These are phyloP conservation scores for Magnaporthales sp. DNA, from an alignment of 2,329 filamentous ascomycete genomes.

Conservation along the genomic window DNA sequence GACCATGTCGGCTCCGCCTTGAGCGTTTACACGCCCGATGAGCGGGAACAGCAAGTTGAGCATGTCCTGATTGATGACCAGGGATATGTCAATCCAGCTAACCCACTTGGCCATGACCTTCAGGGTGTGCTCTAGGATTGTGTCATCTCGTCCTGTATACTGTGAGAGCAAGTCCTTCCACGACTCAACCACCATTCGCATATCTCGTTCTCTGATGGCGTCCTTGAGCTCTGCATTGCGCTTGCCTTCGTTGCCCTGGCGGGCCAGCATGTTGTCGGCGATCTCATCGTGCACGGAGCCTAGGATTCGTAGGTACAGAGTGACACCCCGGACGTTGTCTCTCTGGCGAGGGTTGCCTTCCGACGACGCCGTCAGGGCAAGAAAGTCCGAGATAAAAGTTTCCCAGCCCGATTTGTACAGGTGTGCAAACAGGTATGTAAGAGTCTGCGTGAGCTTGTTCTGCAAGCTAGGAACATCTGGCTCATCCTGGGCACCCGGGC, in stretches of 20 bases:
- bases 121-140: constrained; percentile 77
- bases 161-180: constrained; percentile 86
- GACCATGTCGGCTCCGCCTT: constrained; percentile 64
- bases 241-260: constrained; percentile 70
- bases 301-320: constrained; percentile 83
- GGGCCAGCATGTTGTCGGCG: constrained; percentile 78
- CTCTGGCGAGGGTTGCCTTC: constrained; percentile 40
- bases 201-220: constrained; percentile 75
- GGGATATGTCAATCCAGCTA: constrained; percentile 94
- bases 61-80: constrained; percentile 86
- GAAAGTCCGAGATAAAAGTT: constrained; percentile 83
- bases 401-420: constrained; percentile 84
- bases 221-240: constrained; percentile 89
- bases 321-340: constrained; percentile 67
- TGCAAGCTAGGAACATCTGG: constrained; percentile 72
- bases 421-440: constrained; percentile 86
- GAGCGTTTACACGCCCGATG: constrained; percentile 62
- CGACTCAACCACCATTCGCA: constrained; percentile 76
- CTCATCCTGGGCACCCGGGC: constrained; percentile 37
- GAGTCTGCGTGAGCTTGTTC: constrained; percentile 93
- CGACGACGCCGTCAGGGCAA: constrained; percentile 59
- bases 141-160: constrained; percentile 63
- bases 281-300: constrained; percentile 95
- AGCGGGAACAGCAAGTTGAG: constrained; percentile 78
- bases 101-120: constrained; percentile 95